These are phyloP conservation scores for Pyronema domesticum DNA, from an alignment of 495 filamentous ascomycete species.

Conservation along the genomic window DNA sequence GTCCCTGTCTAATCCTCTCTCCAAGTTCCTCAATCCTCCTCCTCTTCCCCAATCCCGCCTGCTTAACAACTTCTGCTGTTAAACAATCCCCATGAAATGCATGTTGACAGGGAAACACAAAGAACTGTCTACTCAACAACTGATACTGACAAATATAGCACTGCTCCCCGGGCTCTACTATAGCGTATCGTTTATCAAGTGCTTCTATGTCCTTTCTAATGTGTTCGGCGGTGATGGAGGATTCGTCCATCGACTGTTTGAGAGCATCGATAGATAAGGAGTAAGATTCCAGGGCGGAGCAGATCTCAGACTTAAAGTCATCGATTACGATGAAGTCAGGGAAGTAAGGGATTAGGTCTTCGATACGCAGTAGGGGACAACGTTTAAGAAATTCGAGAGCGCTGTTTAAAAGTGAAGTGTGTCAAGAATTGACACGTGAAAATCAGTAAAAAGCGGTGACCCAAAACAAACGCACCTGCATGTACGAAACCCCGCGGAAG, in stretches of 20 bases:
- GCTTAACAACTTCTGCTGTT: constrained; percentile 61
- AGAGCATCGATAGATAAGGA: constrained; percentile 70
- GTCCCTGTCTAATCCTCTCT: constrained; percentile 53
- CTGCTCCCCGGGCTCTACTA: constrained; percentile 88
- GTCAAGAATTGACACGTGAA: background rate
- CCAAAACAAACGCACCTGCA: background rate
- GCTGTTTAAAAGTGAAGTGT: background rate
- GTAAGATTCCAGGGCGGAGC: constrained; percentile 80
- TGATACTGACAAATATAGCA: constrained; percentile 79
- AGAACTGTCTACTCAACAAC: constrained; percentile 76
- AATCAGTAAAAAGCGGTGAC: too few species aligned
- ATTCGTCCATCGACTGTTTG: constrained; percentile 93
- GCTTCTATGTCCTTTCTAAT: constrained; percentile 73
- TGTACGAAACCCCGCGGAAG: too few species aligned
- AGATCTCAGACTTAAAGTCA: constrained; percentile 97
- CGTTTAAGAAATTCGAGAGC: constrained; percentile 87
- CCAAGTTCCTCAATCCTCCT: constrained; percentile 73
- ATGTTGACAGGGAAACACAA: constrained; percentile 96
- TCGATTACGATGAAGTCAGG: constrained; percentile 98
- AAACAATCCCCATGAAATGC: constrained; percentile 92
- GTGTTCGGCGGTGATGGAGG: constrained; percentile 64
- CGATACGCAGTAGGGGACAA: constrained; percentile 80
- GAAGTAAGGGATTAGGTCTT: constrained; percentile 95
- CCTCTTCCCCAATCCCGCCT: constrained; percentile 51
- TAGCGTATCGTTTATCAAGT: constrained; percentile 76